Base-by-base conservation (phyloP, 2,329 filamentous ascomycete genomes). In the Talaromyces sp. region DNA sequence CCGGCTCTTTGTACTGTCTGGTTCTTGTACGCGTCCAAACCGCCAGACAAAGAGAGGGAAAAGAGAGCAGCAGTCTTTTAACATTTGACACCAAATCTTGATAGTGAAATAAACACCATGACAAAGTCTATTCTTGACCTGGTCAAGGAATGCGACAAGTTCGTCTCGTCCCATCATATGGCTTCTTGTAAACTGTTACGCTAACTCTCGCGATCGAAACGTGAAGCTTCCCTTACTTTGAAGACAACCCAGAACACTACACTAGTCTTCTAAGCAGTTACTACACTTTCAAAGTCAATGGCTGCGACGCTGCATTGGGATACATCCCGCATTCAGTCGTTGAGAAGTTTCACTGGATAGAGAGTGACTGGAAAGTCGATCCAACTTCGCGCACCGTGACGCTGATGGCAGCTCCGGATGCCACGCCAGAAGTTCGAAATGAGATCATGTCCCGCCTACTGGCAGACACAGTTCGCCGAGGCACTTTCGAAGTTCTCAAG, bases 141-240 rank as follows among this genome's bases (percentile, higher is more conserved):
- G 27, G 72, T 85, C 54, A 75, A 79, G 57, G 81, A 85, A 72
- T 84, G 82, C 74, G 83, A 86, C 71, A 81, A 76, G 78, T 80
- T 72, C 59, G 57, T 56, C 60, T 17, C 31, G 50, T 54, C 5
- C 56, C 38, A 31, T 21, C 17, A 32, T 21, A 54, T 48, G 10
- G 7, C 24, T 32, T 19, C 31, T 41, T 21, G 17, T 17, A 1
- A n/a, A 43, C 32, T 10, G n/a, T 17, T 9, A 17, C 11, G 24
- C 57, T 61, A 12, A 61, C 24, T 24, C 19, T 19, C 41, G 35
- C 12, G 38, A 50, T 31, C 19, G 6, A 54, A 56, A 38, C 14
- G 5, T 38, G 35, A 68, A 93, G 90, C 69, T 96, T 96, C 69
- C 92, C 92, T 1, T 91, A 95, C 75, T 81, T 83, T 59, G 81